phyloP scores from a whole-genome alignment of 75 land plant species.

The Picea sitchensis region DNA sequence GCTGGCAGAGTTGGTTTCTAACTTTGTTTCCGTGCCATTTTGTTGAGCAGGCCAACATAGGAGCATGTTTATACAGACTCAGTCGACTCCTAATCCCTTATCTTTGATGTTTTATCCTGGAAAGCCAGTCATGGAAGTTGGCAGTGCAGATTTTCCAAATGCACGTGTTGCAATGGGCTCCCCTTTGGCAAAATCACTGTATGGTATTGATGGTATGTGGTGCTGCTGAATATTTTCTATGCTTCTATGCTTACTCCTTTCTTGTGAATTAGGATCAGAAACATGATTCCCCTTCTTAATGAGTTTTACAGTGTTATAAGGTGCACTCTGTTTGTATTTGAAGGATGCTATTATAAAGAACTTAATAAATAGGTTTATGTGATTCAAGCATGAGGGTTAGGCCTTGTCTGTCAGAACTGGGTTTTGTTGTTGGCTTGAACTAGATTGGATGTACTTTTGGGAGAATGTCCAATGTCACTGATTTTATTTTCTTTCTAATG shows the following conservation, averaged over 20 bases:
- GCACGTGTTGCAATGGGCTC: constrained; percentile 86
- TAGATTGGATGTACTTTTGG: background rate
- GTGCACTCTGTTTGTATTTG: background rate
- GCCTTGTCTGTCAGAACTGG: background rate
- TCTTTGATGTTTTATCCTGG: constrained; percentile 97
- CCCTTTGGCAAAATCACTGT: constrained; percentile 86
- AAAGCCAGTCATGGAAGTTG: constrained; percentile 92
- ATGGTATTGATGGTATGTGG: constrained; percentile 75
- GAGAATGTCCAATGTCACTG: background rate
- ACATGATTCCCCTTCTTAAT: background rate
- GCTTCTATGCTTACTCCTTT: background rate
- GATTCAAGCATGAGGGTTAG: background rate
- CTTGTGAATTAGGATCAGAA: background rate
- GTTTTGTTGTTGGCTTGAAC: background rate
- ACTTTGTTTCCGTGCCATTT: too few species aligned
- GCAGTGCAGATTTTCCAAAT: constrained; percentile 95
- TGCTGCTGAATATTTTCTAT: background rate
- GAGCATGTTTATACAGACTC: constrained; percentile 92
- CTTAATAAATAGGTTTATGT: background rate
- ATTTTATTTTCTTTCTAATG: background rate
- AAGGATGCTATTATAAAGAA: background rate
- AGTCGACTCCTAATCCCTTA: constrained; percentile 87
- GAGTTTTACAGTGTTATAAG: background rate
- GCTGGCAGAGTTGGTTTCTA: too few species aligned
- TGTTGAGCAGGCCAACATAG: constrained; percentile 54